Evolutionary conservation across 805 yeast genomes (phyloP).

Genomic region (Barnettozyma sucrosica): DNA sequence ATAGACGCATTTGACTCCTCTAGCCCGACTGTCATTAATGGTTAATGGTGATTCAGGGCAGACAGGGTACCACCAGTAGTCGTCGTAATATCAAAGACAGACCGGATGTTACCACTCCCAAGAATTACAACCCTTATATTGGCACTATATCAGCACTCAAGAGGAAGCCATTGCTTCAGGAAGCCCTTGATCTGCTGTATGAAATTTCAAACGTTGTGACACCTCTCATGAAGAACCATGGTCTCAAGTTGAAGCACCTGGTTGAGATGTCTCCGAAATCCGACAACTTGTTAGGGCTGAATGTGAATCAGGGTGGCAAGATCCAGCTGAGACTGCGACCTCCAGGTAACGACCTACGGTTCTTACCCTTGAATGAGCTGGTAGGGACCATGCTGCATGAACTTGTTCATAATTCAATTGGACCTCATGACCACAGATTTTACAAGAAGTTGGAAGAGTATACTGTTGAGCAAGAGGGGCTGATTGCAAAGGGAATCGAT

Average conservation of each 20-base stretch:
- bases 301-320: conserved; percentile 72
- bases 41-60: conserved; percentile 22
- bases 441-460: conserved; percentile 60
- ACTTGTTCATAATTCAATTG: conserved; percentile 69
- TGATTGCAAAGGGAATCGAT: conserved; percentile 32
- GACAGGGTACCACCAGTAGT: neutral
- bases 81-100: neutral
- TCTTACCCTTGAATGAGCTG: conserved; percentile 59
- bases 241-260: conserved; percentile 58
- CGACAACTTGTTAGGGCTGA: conserved; percentile 64
- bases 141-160: conserved; percentile 39
- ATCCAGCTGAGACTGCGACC: conserved; percentile 67
- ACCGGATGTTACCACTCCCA: conserved; percentile 16
- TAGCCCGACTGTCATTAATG: neutral
- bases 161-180: conserved; percentile 39
- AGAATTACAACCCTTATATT: conserved; percentile 27
- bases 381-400: conserved; percentile 88
- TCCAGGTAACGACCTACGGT: conserved; percentile 43
- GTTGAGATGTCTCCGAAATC: conserved; percentile 80
- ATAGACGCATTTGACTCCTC: neutral
- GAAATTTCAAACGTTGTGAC: conserved; percentile 66
- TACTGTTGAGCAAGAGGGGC: conserved; percentile 30
- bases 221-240: conserved; percentile 68
- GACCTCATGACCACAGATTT: conserved; percentile 75
- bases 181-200: conserved; percentile 55